A percentile compares a stretch with the other conserved stretches of the same genome.
phyloP scores from a whole-genome alignment of 345 rosid species.

The Citrus maxima region DNA sequence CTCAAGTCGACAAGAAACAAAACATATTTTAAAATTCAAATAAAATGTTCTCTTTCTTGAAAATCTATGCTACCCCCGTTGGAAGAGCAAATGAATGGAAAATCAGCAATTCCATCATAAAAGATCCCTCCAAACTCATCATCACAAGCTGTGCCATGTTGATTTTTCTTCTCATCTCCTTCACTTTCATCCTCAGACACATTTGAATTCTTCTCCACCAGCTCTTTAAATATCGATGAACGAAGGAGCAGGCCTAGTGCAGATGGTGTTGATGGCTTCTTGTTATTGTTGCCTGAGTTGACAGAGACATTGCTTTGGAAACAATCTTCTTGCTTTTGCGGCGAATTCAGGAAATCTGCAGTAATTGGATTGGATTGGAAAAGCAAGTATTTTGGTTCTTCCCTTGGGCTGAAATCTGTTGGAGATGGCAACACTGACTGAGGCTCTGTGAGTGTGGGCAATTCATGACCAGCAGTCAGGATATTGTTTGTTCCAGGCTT shows the following conservation, averaged over 20 bases:
- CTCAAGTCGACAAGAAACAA: too few relatives aligned
- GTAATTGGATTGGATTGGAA: constrained; percentile 19
- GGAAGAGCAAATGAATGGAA: constrained; percentile 33
- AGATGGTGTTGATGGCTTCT: constrained; percentile 41
- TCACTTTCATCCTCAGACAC: constrained; percentile 28
- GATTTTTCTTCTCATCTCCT: constrained; percentile 32
- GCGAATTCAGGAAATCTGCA: constrained; percentile 22
- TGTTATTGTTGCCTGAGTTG: constrained; percentile 10
- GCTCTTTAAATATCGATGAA: constrained; percentile 52
- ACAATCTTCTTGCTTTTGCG: constrained; percentile 19
- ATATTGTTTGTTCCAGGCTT: constrained; percentile 35
- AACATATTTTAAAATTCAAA: neutral
- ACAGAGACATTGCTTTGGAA: constrained; percentile 14
- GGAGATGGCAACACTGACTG: constrained; percentile 14
- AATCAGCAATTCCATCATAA: constrained; percentile 26
- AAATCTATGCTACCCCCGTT: constrained; percentile 23
- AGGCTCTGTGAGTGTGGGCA: constrained; percentile 15
- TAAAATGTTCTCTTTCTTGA: constrained; percentile 33
- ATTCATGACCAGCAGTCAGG: constrained; percentile 20
- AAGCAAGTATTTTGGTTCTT: constrained; percentile 30
- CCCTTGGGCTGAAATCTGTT: constrained; percentile 22
- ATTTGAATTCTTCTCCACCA: constrained; percentile 49
- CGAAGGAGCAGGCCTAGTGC: constrained; percentile 57
- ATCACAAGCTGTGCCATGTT: constrained; percentile 19
- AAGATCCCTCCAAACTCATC: constrained; percentile 42